phyloP scores from a whole-genome alignment of 73 alveolate genomes.

The Uronychia binucleata region DNA sequence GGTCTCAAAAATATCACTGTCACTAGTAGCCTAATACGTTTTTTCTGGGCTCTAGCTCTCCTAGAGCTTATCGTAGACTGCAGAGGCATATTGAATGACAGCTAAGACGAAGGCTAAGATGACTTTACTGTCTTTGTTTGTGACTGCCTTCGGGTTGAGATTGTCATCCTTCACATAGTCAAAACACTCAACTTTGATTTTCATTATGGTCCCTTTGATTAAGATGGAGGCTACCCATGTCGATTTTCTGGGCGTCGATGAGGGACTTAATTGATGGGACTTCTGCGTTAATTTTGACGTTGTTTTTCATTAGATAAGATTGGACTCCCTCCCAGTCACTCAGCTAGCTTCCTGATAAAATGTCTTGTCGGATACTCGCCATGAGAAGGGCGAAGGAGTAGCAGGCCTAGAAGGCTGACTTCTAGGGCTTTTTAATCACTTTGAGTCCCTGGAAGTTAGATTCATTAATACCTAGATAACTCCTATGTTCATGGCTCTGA shows the following conservation, averaged over 20 bases:
- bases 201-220: neutral
- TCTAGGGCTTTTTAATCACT: neutral
- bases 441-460: neutral
- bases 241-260: neutral
- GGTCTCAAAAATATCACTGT: no score
- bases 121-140: neutral
- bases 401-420: neutral
- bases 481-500: neutral
- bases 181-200: neutral
- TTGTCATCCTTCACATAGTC: neutral
- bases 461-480: neutral
- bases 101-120: neutral
- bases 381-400: neutral
- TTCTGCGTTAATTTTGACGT: neutral
- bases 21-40: no score
- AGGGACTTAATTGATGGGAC: neutral
- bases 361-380: neutral
- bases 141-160: neutral
- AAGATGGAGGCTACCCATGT: neutral
- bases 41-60: neutral
- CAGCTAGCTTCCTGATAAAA: neutral
- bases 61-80: neutral
- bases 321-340: neutral
- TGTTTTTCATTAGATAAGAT: neutral
- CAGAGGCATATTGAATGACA: neutral